phyloP scores from a whole-genome alignment of 78 protist genomes.

The Dictyostelium citrinum region DNA sequence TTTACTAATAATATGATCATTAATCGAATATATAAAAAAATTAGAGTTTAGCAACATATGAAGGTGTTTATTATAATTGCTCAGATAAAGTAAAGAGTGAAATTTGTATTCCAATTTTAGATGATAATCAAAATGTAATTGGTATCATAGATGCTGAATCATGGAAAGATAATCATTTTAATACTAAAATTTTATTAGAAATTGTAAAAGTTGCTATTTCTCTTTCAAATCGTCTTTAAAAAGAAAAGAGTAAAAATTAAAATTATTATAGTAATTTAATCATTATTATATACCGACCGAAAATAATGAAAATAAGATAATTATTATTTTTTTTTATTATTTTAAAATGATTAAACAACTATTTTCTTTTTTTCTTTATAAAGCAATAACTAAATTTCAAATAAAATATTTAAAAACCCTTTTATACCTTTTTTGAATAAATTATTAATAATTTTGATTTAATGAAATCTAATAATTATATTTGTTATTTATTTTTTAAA shows the following conservation, averaged over 20 bases:
- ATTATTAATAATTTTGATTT: background rate
- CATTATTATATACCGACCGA: background rate
- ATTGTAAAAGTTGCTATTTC: background rate
- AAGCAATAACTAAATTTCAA: background rate
- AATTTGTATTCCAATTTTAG: conserved; percentile 54
- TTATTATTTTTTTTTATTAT: background rate
- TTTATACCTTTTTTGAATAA: background rate
- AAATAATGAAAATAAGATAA: background rate
- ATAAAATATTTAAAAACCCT: background rate
- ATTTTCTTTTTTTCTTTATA: background rate
- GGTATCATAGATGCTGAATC: conserved; percentile 69
- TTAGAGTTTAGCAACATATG: background rate
- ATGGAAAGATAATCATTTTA: conserved; percentile 44
- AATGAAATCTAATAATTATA: background rate
- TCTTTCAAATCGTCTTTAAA: background rate
- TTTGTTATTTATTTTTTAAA: background rate
- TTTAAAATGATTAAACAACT: background rate
- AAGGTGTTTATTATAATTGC: conserved; percentile 61
- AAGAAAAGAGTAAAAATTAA: background rate
- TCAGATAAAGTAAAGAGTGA: conserved; percentile 64
- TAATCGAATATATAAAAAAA: background rate
- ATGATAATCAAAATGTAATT: background rate
- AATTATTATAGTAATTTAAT: background rate
- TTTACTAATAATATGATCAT: background rate
- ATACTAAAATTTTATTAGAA: background rate